Evolutionary conservation across 768 basidiomycete species (phyloP), one percentile per base, ranked within the genome.

Genomic region (Mycena pura): DNA sequence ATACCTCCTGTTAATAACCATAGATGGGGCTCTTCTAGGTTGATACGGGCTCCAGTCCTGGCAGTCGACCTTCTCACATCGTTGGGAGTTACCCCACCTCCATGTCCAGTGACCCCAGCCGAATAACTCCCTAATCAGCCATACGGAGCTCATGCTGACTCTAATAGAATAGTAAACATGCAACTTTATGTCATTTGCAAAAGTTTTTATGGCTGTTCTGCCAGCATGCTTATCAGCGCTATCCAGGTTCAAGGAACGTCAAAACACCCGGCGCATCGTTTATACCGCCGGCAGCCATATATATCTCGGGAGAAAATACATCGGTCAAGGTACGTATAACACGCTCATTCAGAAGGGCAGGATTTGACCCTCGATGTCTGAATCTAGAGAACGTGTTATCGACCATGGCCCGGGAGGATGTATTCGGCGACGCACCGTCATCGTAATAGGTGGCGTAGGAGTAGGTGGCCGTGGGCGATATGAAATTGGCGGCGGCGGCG

Each of bases 191-290:
- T n/a, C n/a, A n/a, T n/a, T n/a, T n/a, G n/a, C n/a, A n/a, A n/a
- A n/a, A n/a, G n/a, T n/a, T n/a, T n/a, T n/a, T n/a, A n/a, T n/a
- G n/a, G n/a, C n/a, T n/a, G n/a, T n/a, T n/a, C n/a, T n/a, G n/a
- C n/a, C n/a, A n/a, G n/a, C n/a, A n/a, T n/a, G n/a, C n/a, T n/a
- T n/a, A n/a, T n/a, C n/a, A n/a, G n/a, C n/a, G n/a, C n/a, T n/a
- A n/a, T n/a, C n/a, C n/a, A n/a, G n/a, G n/a, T n/a, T 58, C 57
- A 22, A 58, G 47, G 27, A 5, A 58, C 3, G 57, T 58, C n/a
- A 14, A 7, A 22, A 34, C 17, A 3, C 19, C n/a, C n/a, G n/a
- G 24, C 3, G 43, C 14, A 2, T 25, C 25, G 17, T 17, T 22
- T 14, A 17, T 2, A n/a, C 19, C 17, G 15, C 15, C 27, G 38